Conservation (phyloP, 495 filamentous ascomycete genomes). For the Penicillium riverlandense region DNA sequence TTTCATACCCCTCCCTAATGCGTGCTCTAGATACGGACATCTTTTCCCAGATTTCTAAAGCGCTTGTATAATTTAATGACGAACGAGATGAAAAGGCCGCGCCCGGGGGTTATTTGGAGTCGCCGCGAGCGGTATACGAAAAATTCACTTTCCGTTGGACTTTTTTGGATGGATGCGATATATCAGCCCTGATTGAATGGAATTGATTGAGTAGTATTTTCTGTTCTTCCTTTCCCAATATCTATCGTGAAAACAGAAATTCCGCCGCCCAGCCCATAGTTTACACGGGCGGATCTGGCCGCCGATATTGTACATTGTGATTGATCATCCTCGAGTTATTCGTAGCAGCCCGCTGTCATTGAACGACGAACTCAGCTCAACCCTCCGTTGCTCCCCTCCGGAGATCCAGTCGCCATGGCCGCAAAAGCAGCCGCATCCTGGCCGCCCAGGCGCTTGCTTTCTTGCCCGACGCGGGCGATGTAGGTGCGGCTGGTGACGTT, state of each 20-base stretch:
- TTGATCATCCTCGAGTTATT: background rate
- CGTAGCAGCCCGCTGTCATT: background rate
- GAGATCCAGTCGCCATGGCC: constrained; percentile 17
- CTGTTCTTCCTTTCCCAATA: constrained; percentile 13
- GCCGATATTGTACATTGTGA: constrained; percentile 18
- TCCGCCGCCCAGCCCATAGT: constrained; percentile 14
- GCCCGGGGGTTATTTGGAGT: constrained; percentile 7
- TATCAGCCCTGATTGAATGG: constrained; percentile 14
- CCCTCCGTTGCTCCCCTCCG: constrained; percentile 8
- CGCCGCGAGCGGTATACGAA: background rate
- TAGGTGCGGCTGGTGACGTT: constrained; percentile 75
- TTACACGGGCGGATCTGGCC: constrained; percentile 19
- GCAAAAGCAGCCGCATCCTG: constrained; percentile 19
- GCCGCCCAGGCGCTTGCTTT: constrained; percentile 35
- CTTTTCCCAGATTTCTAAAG: constrained; percentile 67
- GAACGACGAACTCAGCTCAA: constrained; percentile 1
- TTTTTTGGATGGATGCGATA: background rate
- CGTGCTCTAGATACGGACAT: constrained; percentile 51
- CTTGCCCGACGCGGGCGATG: constrained; percentile 62
- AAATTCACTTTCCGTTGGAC: too few relatives aligned
- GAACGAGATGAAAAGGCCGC: constrained; percentile 29
- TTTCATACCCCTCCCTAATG: constrained; percentile 6
- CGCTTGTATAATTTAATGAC: constrained; percentile 25
- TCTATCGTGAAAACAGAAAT: background rate
- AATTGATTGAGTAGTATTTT: constrained; percentile 18